Conservation (phyloP, 2,329 filamentous ascomycete species). For the Neurospora sp. region DNA sequence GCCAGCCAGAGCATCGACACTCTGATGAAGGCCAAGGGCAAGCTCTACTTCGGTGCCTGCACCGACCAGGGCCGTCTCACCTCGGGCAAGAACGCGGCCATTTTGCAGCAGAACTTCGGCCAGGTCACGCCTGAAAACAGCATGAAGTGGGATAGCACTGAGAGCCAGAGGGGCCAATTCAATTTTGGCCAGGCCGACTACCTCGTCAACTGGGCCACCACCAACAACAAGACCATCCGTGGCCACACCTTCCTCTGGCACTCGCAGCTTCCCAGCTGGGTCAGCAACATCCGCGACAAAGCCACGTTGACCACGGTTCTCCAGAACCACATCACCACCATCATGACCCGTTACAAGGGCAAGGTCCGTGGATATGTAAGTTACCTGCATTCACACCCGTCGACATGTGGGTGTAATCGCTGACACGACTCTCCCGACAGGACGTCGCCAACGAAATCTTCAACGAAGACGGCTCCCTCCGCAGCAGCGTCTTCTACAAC, state of each 20-base stretch:
- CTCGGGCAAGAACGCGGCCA: slow-evolving; percentile 37
- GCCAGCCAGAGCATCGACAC: slow-evolving; percentile 39
- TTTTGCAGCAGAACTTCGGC: slow-evolving; percentile 53
- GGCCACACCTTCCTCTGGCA: slow-evolving; percentile 61
- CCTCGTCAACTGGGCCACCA: slow-evolving; percentile 46
- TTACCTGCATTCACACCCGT: background rate
- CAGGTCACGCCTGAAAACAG: slow-evolving; percentile 59
- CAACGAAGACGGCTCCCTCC: slow-evolving; percentile 49
- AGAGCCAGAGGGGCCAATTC: slow-evolving; percentile 40
- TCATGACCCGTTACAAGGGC: slow-evolving; percentile 51
- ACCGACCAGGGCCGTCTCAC: slow-evolving; percentile 44
- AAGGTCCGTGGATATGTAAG: slow-evolving; percentile 48
- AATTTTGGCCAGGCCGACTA: slow-evolving; percentile 47
- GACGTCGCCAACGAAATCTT: slow-evolving; percentile 59
- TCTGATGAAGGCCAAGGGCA: slow-evolving; percentile 51
- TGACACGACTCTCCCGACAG: slow-evolving; percentile 13
- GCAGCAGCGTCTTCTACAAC: slow-evolving; percentile 52
- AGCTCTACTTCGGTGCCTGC: slow-evolving; percentile 53
- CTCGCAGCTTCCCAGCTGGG: slow-evolving; percentile 49
- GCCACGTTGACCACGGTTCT: slow-evolving; percentile 43
- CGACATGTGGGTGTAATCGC: background rate
- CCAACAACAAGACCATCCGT: slow-evolving; percentile 48
- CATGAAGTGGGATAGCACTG: slow-evolving; percentile 57
- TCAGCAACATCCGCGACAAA: slow-evolving; percentile 43
- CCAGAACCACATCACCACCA: slow-evolving; percentile 47